These are phyloP conservation scores for Arthroderma uncinatum DNA, from an alignment of 2,329 filamentous ascomycete genomes.

Conservation along the genomic window DNA sequence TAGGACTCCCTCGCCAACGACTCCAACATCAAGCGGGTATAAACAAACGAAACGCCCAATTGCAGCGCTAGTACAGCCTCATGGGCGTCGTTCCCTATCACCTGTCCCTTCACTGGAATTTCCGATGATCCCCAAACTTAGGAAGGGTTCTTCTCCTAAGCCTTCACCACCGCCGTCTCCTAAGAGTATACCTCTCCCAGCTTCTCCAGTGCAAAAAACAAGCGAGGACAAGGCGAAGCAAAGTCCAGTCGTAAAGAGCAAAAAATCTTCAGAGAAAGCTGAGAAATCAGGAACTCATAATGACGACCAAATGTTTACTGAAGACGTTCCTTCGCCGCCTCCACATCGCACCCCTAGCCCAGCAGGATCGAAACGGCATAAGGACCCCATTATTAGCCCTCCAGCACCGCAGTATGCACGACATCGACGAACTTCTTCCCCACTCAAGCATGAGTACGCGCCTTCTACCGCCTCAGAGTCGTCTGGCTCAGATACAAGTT, in stretches of 20 bases:
- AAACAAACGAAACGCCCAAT: constrained; percentile 14
- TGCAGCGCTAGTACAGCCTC: constrained; percentile 22
- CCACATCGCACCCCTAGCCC: constrained; percentile 45
- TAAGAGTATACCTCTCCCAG: constrained; percentile 4
- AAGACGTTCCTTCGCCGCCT: constrained; percentile 34
- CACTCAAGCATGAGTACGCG: constrained; percentile 92
- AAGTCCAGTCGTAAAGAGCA: constrained; percentile 11
- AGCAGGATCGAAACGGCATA: constrained; percentile 27
- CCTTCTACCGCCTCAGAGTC: constrained; percentile 63
- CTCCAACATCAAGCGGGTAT: constrained; percentile 6
- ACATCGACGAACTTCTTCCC: constrained; percentile 72
- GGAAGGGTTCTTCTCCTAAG: constrained; percentile 28
- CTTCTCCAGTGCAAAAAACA: constrained; percentile 23
- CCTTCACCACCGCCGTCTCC: constrained; percentile 21
- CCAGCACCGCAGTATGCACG: constrained; percentile 33
- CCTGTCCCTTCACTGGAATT: constrained; percentile 38
- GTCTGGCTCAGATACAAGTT: constrained; percentile 46
- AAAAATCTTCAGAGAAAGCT: constrained; percentile 14
- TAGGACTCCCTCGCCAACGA: constrained; percentile 8
- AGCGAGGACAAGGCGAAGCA: constrained; percentile 9
- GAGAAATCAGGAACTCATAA: constrained; percentile 1
- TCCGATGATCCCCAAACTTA: constrained; percentile 35
- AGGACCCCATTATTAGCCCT: constrained; percentile 41
- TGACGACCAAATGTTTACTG: constrained; percentile 10
- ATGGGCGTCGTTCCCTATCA: constrained; percentile 30